Evolutionary conservation across 371 early-diverging fungal species (phyloP), one percentile per base, ranked within the genome.

Genomic region (Capniomyces stellatus): DNA sequence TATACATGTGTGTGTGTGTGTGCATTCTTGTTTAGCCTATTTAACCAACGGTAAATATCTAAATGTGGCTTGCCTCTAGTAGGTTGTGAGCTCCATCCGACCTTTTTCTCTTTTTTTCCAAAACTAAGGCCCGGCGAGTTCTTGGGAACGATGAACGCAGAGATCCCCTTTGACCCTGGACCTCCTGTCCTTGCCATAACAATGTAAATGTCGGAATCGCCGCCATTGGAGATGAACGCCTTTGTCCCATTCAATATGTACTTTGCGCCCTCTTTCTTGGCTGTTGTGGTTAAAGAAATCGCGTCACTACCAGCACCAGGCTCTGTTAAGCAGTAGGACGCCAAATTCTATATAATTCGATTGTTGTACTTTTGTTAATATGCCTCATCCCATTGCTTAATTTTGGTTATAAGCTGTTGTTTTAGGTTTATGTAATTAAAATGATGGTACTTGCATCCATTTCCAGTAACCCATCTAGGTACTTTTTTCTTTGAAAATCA

Each of bases 251-350:
- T 87, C 29, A 87, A 56, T 0, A 85, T 69, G 66, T 81, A 84
- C 22, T 81, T 59, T 35, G 80, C 75, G 1, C 81, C 79, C 51
- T 80, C 78, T 52, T 72, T 70, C 54, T 70, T 74, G 1, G 88
- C 88, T 6, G 70, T 68, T 0, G 86, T 85, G 4, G 66, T 50
- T 6, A 87, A 62, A 10, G 72, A 71, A 12, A 72, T 82, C 1
- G 85, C 88, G 59, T 87, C 88, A 1, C 79, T 79, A 19, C 88
- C 88, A n/a, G 84, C 81, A 2, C 77, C 75, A 28, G 86, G 86
- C 56, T 87, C 88, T 4, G 88, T 79, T 39, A 79, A 54, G 57
- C 80, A 79, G 58, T 79, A 79, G 1, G 78, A 78, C 0, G 69
- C 75, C 43, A 74, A 56, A 15, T 62, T 51, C 6, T 35, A 15